Percentiles rank a stretch among this genome's conserved stretches.
Evolutionary conservation across 2,329 filamentous ascomycete genomes (phyloP).

Genomic region (Knoxdaviesia proteae): DNA sequence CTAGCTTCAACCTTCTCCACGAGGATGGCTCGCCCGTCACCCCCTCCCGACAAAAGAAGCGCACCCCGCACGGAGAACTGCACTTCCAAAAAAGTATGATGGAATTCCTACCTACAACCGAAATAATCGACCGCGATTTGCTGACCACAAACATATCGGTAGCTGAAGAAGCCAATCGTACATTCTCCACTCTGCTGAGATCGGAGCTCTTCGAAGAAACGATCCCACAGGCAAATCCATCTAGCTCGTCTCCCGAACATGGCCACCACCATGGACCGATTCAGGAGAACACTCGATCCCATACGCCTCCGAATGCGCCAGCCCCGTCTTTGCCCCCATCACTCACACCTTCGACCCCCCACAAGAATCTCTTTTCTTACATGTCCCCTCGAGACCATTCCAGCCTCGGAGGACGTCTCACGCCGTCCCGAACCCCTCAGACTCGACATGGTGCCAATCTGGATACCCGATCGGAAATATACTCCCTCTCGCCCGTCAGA

Average conservation of each 20-base stretch:
- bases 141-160: constrained; percentile 7
- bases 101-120: too few species aligned
- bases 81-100: constrained; percentile 77
- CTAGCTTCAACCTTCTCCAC: constrained; percentile 78
- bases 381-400: constrained; percentile 54
- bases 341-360: constrained; percentile 80
- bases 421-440: constrained; percentile 73
- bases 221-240: constrained; percentile 59
- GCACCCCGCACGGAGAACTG: constrained; percentile 70
- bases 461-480: constrained; percentile 78
- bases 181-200: constrained; percentile 70
- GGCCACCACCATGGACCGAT: constrained; percentile 25
- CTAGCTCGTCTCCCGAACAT: constrained; percentile 39
- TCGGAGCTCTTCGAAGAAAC: constrained; percentile 84
- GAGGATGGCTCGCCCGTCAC: constrained; percentile 88
- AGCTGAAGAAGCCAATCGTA: constrained; percentile 88
- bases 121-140: not conserved
- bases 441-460: constrained; percentile 74
- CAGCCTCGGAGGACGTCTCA: constrained; percentile 59
- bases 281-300: constrained; percentile 50
- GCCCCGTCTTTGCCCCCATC: constrained; percentile 45
- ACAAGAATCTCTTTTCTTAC: constrained; percentile 93
- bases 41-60: constrained; percentile 66
- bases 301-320: constrained; percentile 55
- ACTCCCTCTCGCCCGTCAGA: constrained; percentile 85